Conservation (phyloP, 345 rosid species). For the Rhizophora mangle region DNA sequence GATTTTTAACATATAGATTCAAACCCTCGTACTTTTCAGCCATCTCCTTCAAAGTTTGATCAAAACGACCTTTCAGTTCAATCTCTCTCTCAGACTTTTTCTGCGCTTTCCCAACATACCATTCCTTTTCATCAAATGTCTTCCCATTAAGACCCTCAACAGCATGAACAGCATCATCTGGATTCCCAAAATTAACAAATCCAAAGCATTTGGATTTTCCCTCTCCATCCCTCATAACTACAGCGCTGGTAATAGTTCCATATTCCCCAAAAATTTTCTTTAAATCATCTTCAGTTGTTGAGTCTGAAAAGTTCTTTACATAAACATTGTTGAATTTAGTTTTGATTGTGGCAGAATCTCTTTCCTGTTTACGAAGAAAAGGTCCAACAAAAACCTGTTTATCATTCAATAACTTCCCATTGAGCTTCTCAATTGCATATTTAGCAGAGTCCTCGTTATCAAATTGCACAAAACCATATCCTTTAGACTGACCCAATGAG, state of each 20-base stretch:
- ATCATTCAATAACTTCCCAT: slow-evolving; percentile 7
- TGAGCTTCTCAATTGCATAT: slow-evolving; percentile 11
- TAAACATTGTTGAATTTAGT: slow-evolving; percentile 2
- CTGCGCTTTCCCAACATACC: slow-evolving; percentile 25
- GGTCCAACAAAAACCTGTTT: slow-evolving; percentile 16
- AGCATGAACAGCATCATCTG: slow-evolving; percentile 21
- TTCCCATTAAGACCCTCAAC: slow-evolving; percentile 20
- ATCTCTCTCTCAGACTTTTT: slow-evolving; percentile 23
- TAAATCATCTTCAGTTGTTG: slow-evolving; percentile 5
- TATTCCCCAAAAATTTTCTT: slow-evolving; percentile 11
- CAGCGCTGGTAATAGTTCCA: slow-evolving; percentile 4
- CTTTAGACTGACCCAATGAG: slow-evolving; percentile 11
- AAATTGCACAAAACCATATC: slow-evolving; percentile 18
- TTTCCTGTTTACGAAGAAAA: slow-evolving; percentile 11
- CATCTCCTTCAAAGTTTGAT: slow-evolving; percentile 7
- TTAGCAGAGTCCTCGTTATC: slow-evolving; percentile 8
- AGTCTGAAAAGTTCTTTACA: slow-evolving; percentile 4
- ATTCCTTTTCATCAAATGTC: slow-evolving; percentile 22
- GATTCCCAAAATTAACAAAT: slow-evolving; percentile 21
- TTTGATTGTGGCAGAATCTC: neutral
- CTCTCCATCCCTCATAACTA: slow-evolving; percentile 6
- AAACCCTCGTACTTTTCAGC: slow-evolving; percentile 4
- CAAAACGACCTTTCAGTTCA: slow-evolving; percentile 18
- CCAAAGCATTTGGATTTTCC: slow-evolving; percentile 21
- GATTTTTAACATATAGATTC: slow-evolving; percentile 6